A percentile compares a stretch with the other conserved stretches of the same genome.
phyloP scores from a whole-genome alignment of 2,329 filamentous ascomycete species.

The Fusarium robinianum region DNA sequence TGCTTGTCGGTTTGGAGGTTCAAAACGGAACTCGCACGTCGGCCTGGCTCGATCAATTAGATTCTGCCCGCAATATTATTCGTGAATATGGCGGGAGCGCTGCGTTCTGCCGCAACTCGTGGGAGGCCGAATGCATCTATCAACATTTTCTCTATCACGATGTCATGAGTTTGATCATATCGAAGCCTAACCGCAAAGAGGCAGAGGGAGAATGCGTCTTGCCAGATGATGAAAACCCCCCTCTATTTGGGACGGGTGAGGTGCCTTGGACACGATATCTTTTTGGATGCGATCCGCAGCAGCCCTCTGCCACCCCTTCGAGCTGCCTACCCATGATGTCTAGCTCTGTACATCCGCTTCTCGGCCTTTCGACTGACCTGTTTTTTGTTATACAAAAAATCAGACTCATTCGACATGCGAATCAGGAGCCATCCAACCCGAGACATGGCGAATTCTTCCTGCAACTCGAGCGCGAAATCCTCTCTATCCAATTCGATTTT shows the following conservation, averaged over 20 bases:
- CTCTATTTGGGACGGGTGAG: not conserved
- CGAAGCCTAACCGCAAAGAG: not conserved
- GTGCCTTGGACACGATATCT: slow-evolving; percentile 1
- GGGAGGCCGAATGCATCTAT: slow-evolving; percentile 6
- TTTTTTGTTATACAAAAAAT: slow-evolving; percentile 3
- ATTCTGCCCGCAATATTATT: slow-evolving; percentile 6
- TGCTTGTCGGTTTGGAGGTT: slow-evolving; percentile 10
- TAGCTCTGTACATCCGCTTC: not conserved
- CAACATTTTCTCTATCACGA: slow-evolving; percentile 10
- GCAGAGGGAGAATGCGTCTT: not conserved
- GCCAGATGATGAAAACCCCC: not conserved
- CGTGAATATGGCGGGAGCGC: not conserved
- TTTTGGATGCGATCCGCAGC: not conserved
- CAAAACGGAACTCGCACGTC: slow-evolving; percentile 3
- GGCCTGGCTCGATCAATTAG: slow-evolving; percentile 9
- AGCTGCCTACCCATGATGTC: too few relatives aligned
- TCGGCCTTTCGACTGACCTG: slow-evolving; percentile 2
- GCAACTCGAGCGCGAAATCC: not conserved
- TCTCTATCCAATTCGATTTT: not conserved
- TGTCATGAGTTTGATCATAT: slow-evolving; percentile 13
- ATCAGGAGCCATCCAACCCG: not conserved
- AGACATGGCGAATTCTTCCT: not conserved
- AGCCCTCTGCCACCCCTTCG: too few relatives aligned
- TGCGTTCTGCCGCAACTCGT: slow-evolving; percentile 1
- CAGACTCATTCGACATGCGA: not conserved